Conservation (phyloP, 2,329 filamentous ascomycete genomes). For the Zymoseptoria tritici region DNA sequence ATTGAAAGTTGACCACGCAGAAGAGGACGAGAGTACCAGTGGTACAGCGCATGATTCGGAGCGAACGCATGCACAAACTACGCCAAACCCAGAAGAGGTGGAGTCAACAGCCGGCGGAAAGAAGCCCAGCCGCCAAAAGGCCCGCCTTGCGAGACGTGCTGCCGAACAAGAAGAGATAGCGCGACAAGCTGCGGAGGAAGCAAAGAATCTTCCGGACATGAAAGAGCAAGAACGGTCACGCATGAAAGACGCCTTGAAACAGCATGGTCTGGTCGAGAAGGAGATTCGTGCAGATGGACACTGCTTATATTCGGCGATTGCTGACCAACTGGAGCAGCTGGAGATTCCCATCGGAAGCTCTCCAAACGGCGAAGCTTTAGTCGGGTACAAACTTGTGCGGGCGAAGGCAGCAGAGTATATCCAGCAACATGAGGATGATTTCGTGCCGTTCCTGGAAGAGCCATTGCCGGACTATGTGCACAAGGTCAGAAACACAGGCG, state of each 20-base stretch:
- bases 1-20: constrained; percentile 14
- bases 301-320: constrained; percentile 86
- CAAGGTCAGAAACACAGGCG: constrained; percentile 77
- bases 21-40: background rate
- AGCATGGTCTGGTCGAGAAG: constrained; percentile 61
- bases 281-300: constrained; percentile 87
- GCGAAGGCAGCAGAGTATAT: constrained; percentile 73
- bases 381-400: constrained; percentile 59
- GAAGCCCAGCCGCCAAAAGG: constrained; percentile 88
- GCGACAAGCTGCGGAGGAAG: constrained; percentile 65
- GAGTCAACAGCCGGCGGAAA: constrained; percentile 36
- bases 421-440: constrained; percentile 64
- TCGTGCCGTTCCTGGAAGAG: constrained; percentile 80
- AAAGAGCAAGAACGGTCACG: constrained; percentile 60
- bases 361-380: constrained; percentile 6
- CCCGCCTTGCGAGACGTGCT: constrained; percentile 77
- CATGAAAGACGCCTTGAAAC: constrained; percentile 61
- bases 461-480: constrained; percentile 63
- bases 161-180: constrained; percentile 71
- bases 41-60: background rate
- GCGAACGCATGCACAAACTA: background rate
- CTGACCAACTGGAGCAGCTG: constrained; percentile 62
- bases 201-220: constrained; percentile 64
- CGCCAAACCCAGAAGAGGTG: constrained; percentile 8
- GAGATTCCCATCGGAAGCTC: constrained; percentile 37